Percentiles rank a stretch among this genome's conserved stretches.
These are phyloP conservation scores for Phytophthora foliorum DNA, from an alignment of 352 stramenopile species.

Conservation along the genomic window DNA sequence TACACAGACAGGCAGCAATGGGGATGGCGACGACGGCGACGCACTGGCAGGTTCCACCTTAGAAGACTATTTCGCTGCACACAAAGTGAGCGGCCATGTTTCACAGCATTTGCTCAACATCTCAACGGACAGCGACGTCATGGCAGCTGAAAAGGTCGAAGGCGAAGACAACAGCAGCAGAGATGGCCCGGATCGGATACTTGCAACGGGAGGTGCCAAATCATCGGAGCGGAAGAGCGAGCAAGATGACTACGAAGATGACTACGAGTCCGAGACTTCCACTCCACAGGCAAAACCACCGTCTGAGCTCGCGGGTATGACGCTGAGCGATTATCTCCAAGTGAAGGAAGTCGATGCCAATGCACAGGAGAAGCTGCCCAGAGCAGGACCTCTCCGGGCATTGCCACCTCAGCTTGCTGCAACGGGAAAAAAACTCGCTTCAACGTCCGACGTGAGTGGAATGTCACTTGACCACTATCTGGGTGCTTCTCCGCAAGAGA, in stretches of 20 bases:
- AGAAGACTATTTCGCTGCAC: slow-evolving; percentile 45
- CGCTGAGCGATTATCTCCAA: slow-evolving; percentile 71
- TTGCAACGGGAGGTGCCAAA: background rate
- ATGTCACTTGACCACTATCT: slow-evolving; percentile 79
- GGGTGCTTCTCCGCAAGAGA: slow-evolving; percentile 36
- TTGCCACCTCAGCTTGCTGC: slow-evolving; percentile 25
- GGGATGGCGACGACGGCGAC: slow-evolving; percentile 8
- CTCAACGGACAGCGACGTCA: slow-evolving; percentile 56
- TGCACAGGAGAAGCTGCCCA: slow-evolving; percentile 28
- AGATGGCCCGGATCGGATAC: background rate
- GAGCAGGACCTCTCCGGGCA: slow-evolving; percentile 16
- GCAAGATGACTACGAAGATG: slow-evolving; percentile 43
- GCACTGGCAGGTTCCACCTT: slow-evolving; percentile 38
- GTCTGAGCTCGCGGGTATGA: slow-evolving; percentile 52
- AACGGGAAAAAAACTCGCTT: slow-evolving; percentile 25
- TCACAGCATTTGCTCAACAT: slow-evolving; percentile 71
- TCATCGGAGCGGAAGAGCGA: slow-evolving; percentile 14
- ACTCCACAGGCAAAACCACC: slow-evolving; percentile 17
- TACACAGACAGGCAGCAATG: slow-evolving; percentile 17
- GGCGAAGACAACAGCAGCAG: slow-evolving; percentile 1
- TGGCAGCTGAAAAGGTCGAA: slow-evolving; percentile 52
- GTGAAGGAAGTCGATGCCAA: slow-evolving; percentile 38
- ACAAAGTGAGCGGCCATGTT: slow-evolving; percentile 45
- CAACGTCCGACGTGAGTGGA: slow-evolving; percentile 47
- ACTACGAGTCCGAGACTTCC: slow-evolving; percentile 54